Percentiles rank a stretch among this genome's conserved stretches.
Conservation (phyloP, 2,329 filamentous ascomycete genomes). For the Diaporthe aspalathi region DNA sequence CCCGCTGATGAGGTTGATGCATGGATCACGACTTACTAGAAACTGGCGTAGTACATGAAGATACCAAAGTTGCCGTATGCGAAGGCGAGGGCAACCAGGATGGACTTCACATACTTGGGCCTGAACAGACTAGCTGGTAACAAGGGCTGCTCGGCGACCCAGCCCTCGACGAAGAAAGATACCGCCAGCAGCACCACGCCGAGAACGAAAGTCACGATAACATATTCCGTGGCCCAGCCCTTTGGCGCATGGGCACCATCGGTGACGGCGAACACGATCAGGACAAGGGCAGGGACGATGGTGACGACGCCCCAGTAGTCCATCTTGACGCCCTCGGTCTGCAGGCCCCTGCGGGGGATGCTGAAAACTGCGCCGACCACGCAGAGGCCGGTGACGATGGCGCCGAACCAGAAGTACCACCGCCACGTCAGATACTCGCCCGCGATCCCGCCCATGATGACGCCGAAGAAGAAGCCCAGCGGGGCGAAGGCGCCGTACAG, state of each 20-base stretch:
- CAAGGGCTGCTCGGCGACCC: constrained; percentile 75
- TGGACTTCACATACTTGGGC: constrained; percentile 74
- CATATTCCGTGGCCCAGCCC: constrained; percentile 80
- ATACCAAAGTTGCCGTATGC: constrained; percentile 76
- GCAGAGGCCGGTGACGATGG: constrained; percentile 56
- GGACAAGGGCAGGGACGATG: constrained; percentile 72
- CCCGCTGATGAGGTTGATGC: constrained; percentile 54
- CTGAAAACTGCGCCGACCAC: constrained; percentile 57
- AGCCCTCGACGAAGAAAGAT: constrained; percentile 78
- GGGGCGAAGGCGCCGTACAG: constrained; percentile 69
- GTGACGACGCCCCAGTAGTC: constrained; percentile 74
- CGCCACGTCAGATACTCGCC: constrained; percentile 71
- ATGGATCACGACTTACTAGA: constrained; percentile 63
- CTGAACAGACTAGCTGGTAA: constrained; percentile 77
- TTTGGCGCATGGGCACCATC: constrained; percentile 75
- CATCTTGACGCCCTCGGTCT: constrained; percentile 59
- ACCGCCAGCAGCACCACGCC: constrained; percentile 69
- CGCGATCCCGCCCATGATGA: constrained; percentile 73
- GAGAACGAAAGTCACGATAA: constrained; percentile 72
- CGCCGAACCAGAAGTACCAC: constrained; percentile 78
- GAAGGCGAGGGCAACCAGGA: constrained; percentile 71
- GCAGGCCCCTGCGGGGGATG: constrained; percentile 50
- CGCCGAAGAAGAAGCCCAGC: constrained; percentile 71
- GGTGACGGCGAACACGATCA: constrained; percentile 81
- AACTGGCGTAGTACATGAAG: constrained; percentile 76